Percentiles rank a stretch among this genome's conserved stretches.
These are phyloP conservation scores for Allodekkera sacchari DNA, from an alignment of 805 yeast species.

Conservation along the genomic window DNA sequence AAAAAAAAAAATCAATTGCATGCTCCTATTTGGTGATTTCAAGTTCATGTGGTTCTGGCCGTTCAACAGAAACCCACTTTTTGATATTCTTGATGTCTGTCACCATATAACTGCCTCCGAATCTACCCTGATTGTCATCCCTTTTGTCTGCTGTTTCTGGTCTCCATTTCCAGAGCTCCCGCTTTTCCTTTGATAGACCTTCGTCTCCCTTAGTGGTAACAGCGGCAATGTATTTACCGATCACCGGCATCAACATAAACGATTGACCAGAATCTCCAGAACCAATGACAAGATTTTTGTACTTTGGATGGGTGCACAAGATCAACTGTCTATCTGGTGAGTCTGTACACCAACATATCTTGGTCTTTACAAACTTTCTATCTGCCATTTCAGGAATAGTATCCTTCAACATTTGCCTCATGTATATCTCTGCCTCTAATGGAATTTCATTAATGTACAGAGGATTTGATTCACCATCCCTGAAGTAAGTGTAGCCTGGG, in stretches of 20 bases:
- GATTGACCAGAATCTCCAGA: constrained; percentile 45
- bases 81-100: too few relatives aligned
- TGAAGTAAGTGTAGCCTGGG: constrained; percentile 6
- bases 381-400: constrained; percentile 28
- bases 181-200: constrained; percentile 17
- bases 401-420: constrained; percentile 4
- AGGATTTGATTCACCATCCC: constrained; percentile 2
- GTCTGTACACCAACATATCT: constrained; percentile 34
- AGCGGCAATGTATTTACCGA: constrained; percentile 33
- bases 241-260: constrained; percentile 37
- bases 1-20: too few relatives aligned
- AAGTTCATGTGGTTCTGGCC: too few relatives aligned
- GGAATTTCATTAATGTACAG: constrained; percentile 6
- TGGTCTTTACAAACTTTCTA: constrained; percentile 23
- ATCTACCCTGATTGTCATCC: too few relatives aligned
- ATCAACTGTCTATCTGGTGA: constrained; percentile 33
- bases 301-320: constrained; percentile 30
- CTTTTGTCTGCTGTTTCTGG: too few relatives aligned
- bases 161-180: constrained; percentile 28
- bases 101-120: too few relatives aligned
- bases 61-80: too few relatives aligned
- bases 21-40: too few relatives aligned
- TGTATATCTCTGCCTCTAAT: constrained; percentile 5
- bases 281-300: constrained; percentile 28
- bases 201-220: too few relatives aligned